These are phyloP conservation scores for Solanum tarapatanum DNA, from an alignment of 257 asterid genomes.

Conservation along the genomic window DNA sequence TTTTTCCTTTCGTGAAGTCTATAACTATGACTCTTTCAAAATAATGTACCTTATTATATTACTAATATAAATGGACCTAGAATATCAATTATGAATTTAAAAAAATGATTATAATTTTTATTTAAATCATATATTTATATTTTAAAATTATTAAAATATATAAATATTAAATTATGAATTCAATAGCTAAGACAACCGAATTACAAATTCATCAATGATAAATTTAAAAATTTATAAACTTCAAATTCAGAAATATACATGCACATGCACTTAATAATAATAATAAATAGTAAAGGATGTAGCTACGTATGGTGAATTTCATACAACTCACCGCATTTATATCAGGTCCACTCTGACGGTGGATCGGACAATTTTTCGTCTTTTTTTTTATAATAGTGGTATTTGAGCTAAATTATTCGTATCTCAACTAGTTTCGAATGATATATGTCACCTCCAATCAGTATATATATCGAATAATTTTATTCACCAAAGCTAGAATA, in stretches of 20 bases:
- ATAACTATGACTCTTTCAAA: background rate
- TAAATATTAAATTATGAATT: background rate
- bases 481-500: too few species aligned
- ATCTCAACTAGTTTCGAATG: too few species aligned
- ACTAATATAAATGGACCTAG: background rate
- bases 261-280: background rate
- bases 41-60: background rate
- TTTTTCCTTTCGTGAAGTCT: background rate
- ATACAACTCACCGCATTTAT: background rate
- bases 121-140: background rate
- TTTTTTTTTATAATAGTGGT: too few species aligned
- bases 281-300: too few species aligned
- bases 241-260: background rate
- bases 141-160: background rate
- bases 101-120: background rate
- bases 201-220: background rate
- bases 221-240: background rate
- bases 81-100: background rate
- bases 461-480: too few species aligned
- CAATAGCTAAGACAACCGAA: background rate
- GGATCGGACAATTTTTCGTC: background rate
- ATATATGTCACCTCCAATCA: too few species aligned
- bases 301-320: background rate
- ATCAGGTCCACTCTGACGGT: background rate
- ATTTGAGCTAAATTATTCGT: accelerated